Conservation (phyloP, 2,329 filamentous ascomycete species). For the Helotiales sp. region DNA sequence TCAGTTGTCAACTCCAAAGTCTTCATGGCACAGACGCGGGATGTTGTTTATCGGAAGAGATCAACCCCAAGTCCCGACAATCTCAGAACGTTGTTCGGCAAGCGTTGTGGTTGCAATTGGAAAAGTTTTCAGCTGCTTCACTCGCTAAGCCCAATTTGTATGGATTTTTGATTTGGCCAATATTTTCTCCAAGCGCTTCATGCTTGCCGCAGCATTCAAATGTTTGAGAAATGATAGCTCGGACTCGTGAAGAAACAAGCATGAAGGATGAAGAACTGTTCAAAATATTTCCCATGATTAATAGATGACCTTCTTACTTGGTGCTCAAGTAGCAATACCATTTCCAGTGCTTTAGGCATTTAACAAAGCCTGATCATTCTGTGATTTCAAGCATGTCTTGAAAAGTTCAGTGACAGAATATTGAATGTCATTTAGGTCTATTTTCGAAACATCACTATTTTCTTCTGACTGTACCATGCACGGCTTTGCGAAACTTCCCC, state of each 20-base stretch:
- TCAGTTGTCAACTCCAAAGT: neutral
- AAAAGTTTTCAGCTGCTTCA: constrained; percentile 1
- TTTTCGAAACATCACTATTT: neutral
- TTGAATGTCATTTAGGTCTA: neutral
- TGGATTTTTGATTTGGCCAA: constrained; percentile 3
- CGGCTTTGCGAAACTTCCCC: neutral
- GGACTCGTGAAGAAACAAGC: neutral
- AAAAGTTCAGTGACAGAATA: neutral
- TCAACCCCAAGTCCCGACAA: neutral
- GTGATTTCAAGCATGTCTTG: neutral
- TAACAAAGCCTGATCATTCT: neutral
- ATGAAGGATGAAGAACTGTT: neutral
- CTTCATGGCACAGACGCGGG: neutral
- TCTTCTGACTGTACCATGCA: neutral
- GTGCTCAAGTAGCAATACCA: neutral
- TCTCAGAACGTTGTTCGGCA: neutral
- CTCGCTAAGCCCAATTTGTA: neutral
- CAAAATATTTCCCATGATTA: neutral
- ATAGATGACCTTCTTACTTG: neutral
- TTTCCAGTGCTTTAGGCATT: neutral
- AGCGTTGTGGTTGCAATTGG: neutral
- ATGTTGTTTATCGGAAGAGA: constrained; percentile 4
- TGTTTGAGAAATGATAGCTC: neutral
- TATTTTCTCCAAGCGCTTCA: constrained; percentile 1
- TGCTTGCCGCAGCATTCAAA: neutral